Conservation (phyloP, 257 asterid species). For the Solanum lignicaule region DNA sequence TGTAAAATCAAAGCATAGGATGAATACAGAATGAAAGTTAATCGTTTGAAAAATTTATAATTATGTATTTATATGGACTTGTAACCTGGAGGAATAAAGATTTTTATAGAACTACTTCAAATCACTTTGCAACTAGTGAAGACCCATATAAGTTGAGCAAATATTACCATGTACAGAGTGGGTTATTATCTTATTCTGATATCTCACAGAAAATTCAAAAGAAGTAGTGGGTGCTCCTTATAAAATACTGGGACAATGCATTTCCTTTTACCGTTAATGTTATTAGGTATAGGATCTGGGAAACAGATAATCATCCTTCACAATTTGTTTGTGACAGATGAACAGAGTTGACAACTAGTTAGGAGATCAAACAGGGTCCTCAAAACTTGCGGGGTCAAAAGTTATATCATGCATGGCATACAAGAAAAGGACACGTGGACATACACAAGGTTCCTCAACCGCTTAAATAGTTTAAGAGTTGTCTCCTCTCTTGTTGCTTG, state of each 20-base stretch:
- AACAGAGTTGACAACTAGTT: not conserved
- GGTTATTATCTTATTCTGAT: not conserved
- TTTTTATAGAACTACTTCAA: not conserved
- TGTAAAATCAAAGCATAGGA: not conserved
- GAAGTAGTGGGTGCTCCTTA: not conserved
- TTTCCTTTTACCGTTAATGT: not conserved
- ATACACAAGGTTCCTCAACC: slow-evolving; percentile 79
- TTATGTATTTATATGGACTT: not conserved
- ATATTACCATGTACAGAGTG: not conserved
- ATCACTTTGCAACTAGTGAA: not conserved
- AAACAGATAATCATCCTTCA: not conserved
- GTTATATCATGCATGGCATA: not conserved
- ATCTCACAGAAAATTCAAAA: not conserved
- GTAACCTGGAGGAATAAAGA: not conserved
- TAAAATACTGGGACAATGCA: not conserved
- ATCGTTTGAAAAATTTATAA: not conserved
- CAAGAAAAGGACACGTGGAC: slow-evolving; percentile 17
- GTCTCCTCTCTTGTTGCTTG: slow-evolving; percentile 66
- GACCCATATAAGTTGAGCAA: not conserved
- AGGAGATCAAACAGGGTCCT: not conserved
- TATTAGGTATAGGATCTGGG: not conserved
- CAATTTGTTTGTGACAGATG: not conserved
- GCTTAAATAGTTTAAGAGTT: slow-evolving; percentile 50
- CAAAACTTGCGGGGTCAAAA: not conserved
- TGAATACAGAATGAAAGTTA: not conserved